phyloP scores from a whole-genome alignment of 495 filamentous ascomycete species.

The Xylaria acuta region DNA sequence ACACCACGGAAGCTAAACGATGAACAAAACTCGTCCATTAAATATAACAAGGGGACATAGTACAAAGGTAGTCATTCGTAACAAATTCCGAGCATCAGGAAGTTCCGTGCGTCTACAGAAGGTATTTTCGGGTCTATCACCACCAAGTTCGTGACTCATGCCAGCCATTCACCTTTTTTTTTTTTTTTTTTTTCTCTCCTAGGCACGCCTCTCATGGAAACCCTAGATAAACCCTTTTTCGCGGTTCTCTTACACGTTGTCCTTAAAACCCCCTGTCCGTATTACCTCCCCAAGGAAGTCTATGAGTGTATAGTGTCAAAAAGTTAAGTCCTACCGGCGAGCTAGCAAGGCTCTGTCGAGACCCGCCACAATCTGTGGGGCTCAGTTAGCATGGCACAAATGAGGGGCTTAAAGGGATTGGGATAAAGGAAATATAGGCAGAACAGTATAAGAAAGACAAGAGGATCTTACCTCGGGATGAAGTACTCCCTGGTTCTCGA shows the following conservation, averaged over 20 bases:
- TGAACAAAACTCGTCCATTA: not conserved
- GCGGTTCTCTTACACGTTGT: not conserved
- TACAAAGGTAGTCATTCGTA: not conserved
- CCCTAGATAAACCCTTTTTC: not conserved
- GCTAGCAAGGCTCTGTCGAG: constrained; percentile 35
- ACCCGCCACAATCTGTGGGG: constrained; percentile 35
- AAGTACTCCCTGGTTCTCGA: constrained; percentile 82
- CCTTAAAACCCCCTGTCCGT: not conserved
- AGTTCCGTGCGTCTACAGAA: not conserved
- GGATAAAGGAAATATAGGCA: too few relatives aligned
- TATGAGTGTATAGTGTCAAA: not conserved
- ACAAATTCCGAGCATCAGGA: not conserved
- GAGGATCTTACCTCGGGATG: constrained; percentile 60
- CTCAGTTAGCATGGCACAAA: not conserved
- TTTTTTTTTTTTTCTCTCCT: not conserved
- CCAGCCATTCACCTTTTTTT: not conserved
- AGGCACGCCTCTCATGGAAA: not conserved
- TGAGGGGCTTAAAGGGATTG: not conserved
- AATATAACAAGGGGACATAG: not conserved
- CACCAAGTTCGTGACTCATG: constrained; percentile 1
- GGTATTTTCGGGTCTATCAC: not conserved
- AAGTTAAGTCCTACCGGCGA: constrained; percentile 31
- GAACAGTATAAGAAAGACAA: not conserved
- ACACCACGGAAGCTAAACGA: not conserved
- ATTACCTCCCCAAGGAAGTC: constrained; percentile 11